phyloP scores from a whole-genome alignment of 1,284 basidiomycete genomes.

The Ceratobasidium sp. region DNA sequence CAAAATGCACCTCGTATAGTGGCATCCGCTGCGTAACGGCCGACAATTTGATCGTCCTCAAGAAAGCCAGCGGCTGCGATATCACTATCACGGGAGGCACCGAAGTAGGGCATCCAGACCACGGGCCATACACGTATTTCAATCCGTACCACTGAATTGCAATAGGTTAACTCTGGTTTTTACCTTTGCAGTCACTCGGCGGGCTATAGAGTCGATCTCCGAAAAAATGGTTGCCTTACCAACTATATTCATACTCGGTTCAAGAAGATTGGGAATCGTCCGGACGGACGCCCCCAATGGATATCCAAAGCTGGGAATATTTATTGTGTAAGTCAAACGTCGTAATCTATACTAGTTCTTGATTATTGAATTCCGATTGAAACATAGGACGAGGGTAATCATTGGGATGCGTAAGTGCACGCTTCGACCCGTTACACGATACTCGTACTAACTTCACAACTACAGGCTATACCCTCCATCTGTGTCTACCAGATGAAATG shows the following conservation, averaged over 20 bases:
- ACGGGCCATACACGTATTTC: slow-evolving; percentile 17
- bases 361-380: not conserved
- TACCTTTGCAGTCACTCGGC: not conserved
- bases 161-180: not conserved
- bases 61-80: slow-evolving; percentile 42
- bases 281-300: too few species aligned
- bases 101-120: slow-evolving; percentile 28
- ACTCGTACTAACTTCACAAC: too few species aligned
- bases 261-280: too few species aligned
- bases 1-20: slow-evolving; percentile 39
- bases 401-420: slow-evolving; percentile 6
- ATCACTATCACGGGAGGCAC: slow-evolving; percentile 45
- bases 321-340: not conserved
- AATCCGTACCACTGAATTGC: not conserved
- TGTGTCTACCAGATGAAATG: too few species aligned
- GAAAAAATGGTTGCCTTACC: not conserved
- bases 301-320: not conserved
- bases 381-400: not conserved
- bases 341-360: not conserved
- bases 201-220: not conserved
- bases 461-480: too few species aligned
- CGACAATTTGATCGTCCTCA: slow-evolving; percentile 41
- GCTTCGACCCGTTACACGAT: too few species aligned
- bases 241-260: not conserved
- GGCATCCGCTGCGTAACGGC: slow-evolving; percentile 36